These are phyloP conservation scores for Pontederia paniculata DNA, from an alignment of 176 grass and related monocot species.

Conservation along the genomic window DNA sequence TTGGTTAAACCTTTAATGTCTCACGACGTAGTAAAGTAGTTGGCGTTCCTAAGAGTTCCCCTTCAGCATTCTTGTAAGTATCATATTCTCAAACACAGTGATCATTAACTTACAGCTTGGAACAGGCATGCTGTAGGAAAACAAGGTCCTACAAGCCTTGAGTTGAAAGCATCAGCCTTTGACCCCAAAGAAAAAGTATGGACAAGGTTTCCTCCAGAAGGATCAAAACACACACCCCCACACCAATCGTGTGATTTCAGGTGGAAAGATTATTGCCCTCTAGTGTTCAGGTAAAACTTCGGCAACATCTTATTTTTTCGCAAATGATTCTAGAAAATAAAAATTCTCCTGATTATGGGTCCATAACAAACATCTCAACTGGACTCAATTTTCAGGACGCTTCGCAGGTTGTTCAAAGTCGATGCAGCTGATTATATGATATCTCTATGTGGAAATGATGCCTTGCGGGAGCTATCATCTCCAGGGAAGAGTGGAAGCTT, in stretches of 20 bases:
- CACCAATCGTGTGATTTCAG: slow-evolving; percentile 93
- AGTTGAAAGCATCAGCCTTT: slow-evolving; percentile 90
- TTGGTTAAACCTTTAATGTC: too few species aligned
- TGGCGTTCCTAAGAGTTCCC: too few species aligned
- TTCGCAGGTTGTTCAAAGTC: slow-evolving; percentile 88
- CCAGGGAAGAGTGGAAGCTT: slow-evolving; percentile 98
- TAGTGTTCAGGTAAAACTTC: slow-evolving; percentile 79
- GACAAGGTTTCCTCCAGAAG: slow-evolving; percentile 94
- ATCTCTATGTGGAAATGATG: slow-evolving; percentile 84
- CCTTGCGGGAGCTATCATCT: slow-evolving; percentile 79
- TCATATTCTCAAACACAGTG: background rate
- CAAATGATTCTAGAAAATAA: too few species aligned
- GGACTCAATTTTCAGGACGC: slow-evolving; percentile 47
- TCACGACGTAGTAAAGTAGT: too few species aligned
- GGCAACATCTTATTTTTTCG: background rate
- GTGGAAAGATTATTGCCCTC: slow-evolving; percentile 98
- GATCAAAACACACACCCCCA: slow-evolving; percentile 80
- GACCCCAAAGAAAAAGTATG: slow-evolving; percentile 90
- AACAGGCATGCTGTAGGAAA: slow-evolving; percentile 84
- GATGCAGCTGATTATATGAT: slow-evolving; percentile 97
- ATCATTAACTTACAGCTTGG: background rate
- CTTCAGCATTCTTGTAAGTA: background rate
- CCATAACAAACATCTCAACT: background rate
- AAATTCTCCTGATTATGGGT: background rate
- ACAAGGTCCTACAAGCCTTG: slow-evolving; percentile 52